Percentiles rank a stretch among this genome's conserved stretches.
phyloP scores from a whole-genome alignment of 306 rosid species.

The Argentina anserina region DNA sequence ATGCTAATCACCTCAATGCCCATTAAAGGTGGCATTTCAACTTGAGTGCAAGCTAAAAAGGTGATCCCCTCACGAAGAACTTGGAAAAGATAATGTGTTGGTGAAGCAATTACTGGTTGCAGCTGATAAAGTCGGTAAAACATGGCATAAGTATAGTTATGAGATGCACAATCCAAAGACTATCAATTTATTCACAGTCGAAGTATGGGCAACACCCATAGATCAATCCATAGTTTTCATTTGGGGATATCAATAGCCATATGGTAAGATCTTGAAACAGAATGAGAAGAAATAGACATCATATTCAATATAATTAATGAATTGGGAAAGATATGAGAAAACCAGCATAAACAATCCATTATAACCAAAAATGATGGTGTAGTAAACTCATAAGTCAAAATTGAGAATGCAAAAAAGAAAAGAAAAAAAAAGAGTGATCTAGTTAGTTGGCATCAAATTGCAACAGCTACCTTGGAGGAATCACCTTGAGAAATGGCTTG shows the following conservation, averaged over 20 bases:
- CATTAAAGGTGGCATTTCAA: constrained; percentile 97
- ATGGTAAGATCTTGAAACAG: not conserved
- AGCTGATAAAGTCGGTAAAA: constrained; percentile 37
- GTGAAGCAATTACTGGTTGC: constrained; percentile 91
- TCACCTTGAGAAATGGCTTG: constrained; percentile 72
- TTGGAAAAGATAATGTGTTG: constrained; percentile 95
- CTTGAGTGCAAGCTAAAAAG: constrained; percentile 93
- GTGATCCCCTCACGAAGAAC: constrained; percentile 84
- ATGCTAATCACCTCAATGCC: constrained; percentile 69
- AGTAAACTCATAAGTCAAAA: not conserved
- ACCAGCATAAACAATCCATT: not conserved
- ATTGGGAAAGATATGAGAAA: not conserved
- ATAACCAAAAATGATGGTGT: not conserved
- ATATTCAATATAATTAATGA: not conserved
- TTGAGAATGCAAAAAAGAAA: not conserved
- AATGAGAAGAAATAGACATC: not conserved
- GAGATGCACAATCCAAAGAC: not conserved
- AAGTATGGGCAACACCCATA: not conserved
- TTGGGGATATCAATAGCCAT: not conserved
- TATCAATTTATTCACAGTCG: not conserved
- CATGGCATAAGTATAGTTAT: not conserved
- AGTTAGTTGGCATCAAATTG: not conserved
- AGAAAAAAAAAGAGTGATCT: not conserved
- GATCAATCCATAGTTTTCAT: not conserved
- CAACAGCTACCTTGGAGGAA: constrained; percentile 63